These are phyloP conservation scores for Butyriboletus appendiculatus DNA, from an alignment of 1,284 basidiomycete genomes.

Conservation along the genomic window DNA sequence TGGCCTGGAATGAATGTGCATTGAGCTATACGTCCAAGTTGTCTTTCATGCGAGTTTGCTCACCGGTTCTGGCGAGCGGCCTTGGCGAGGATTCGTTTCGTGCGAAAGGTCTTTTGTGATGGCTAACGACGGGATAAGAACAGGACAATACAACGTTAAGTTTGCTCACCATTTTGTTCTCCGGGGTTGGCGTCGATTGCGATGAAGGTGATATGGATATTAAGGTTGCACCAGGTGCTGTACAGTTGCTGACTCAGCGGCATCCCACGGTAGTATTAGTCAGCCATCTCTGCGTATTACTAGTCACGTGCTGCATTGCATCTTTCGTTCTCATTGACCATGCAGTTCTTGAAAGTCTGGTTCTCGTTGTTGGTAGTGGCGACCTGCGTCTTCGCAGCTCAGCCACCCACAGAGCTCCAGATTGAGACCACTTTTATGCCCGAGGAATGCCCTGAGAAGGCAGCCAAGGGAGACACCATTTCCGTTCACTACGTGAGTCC, in stretches of 20 bases:
- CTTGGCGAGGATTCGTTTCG: constrained; percentile 97
- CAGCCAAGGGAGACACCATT: constrained; percentile 66
- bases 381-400: constrained; percentile 37
- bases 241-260: constrained; percentile 40
- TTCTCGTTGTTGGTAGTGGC: constrained; percentile 44
- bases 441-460: constrained; percentile 56
- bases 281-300: not conserved
- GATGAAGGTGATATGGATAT: constrained; percentile 14
- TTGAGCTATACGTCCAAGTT: constrained; percentile 1
- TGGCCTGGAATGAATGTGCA: constrained; percentile 55
- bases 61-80: constrained; percentile 95
- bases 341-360: constrained; percentile 49
- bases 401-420: constrained; percentile 54
- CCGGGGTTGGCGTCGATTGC: constrained; percentile 21
- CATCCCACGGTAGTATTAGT: constrained; percentile 5
- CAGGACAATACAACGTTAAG: not conserved
- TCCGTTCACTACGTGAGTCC: constrained; percentile 78
- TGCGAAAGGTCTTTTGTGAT: constrained; percentile 97
- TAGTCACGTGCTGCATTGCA: too few species aligned
- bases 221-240: constrained; percentile 32
- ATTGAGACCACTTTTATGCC: constrained; percentile 65
- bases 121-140: constrained; percentile 54
- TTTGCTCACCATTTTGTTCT: constrained; percentile 31
- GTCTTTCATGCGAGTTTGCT: constrained; percentile 27
- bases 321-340: constrained; percentile 21